These are phyloP conservation scores for Penicillium macrosclerotiorum DNA, from an alignment of 495 filamentous ascomycete species.

Conservation along the genomic window DNA sequence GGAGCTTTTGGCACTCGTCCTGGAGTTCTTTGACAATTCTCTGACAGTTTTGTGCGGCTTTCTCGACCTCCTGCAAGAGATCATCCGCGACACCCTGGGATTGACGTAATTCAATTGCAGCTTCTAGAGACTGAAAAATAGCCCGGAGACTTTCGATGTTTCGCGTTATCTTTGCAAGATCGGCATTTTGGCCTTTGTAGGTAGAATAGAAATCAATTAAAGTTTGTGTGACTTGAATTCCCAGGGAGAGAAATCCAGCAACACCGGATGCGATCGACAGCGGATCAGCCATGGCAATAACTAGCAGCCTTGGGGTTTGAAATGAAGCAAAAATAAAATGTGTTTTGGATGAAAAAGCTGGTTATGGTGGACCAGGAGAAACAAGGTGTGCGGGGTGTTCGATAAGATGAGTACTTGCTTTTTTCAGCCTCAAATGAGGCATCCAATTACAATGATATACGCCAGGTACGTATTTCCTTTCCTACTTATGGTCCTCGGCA, in stretches of 20 bases:
- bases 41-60: conserved; percentile 17
- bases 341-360: too few relatives aligned
- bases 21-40: conserved; percentile 30
- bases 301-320: too few relatives aligned
- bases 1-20: conserved; percentile 22
- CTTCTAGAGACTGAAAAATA: conserved; percentile 17
- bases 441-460: too few relatives aligned
- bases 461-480: too few relatives aligned
- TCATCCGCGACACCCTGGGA: conserved; percentile 17
- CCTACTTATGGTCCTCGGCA: too few relatives aligned
- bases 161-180: conserved; percentile 10
- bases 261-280: conserved; percentile 28
- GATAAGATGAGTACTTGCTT: too few relatives aligned
- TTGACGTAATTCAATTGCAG: conserved; percentile 16
- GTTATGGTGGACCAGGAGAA: too few relatives aligned
- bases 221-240: conserved; percentile 26
- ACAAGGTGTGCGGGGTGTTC: too few relatives aligned
- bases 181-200: conserved; percentile 17
- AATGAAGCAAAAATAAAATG: too few relatives aligned
- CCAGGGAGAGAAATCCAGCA: conserved; percentile 28
- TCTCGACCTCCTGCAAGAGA: conserved; percentile 23
- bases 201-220: conserved; percentile 27
- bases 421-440: too few relatives aligned
- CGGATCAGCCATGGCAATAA: conserved; percentile 26
- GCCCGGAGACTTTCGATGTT: conserved; percentile 18